These are phyloP conservation scores for Aspergillus latus DNA, from an alignment of 2,329 filamentous ascomycete species.

Conservation along the genomic window DNA sequence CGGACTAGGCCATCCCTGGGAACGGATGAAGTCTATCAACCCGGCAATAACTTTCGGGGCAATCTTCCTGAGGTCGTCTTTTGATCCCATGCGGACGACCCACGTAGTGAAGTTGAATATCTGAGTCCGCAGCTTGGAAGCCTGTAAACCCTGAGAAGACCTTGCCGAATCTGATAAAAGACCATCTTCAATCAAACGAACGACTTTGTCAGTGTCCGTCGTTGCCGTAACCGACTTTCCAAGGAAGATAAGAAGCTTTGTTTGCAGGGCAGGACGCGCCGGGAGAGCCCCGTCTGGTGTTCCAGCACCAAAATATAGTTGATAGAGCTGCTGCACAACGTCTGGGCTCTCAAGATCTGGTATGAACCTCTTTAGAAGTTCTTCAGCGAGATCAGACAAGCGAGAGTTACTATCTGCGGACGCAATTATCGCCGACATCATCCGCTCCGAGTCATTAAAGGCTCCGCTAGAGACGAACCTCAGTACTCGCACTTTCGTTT, in stretches of 20 bases:
- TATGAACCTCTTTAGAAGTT: conserved; percentile 76
- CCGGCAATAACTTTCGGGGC: conserved; percentile 67
- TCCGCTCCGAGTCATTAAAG: conserved; percentile 79
- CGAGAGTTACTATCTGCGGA: conserved; percentile 78
- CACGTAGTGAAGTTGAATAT: conserved; percentile 86
- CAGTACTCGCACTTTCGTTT: conserved; percentile 68
- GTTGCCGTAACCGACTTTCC: conserved; percentile 75
- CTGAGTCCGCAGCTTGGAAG: conserved; percentile 74
- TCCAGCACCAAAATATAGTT: conserved; percentile 67
- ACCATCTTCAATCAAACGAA: conserved; percentile 67
- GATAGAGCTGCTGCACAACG: conserved; percentile 67
- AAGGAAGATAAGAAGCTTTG: conserved; percentile 72
- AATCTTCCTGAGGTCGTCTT: conserved; percentile 61
- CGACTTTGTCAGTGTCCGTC: conserved; percentile 65
- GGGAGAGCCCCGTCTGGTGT: conserved; percentile 44
- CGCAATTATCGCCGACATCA: conserved; percentile 79
- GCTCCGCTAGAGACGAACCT: conserved; percentile 79
- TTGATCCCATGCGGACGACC: conserved; percentile 71
- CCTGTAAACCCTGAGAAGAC: conserved; percentile 65
- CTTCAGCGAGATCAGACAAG: conserved; percentile 81
- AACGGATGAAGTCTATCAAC: conserved; percentile 70
- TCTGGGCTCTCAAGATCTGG: conserved; percentile 66
- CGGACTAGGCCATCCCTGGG: conserved; percentile 78
- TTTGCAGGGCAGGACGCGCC: conserved; percentile 68
- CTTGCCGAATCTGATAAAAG: conserved; percentile 50